Percentiles rank a stretch among this genome's conserved stretches.
Evolutionary conservation across 371 early-diverging fungal genomes (phyloP).

Genomic region (Apophysomyces ossiformis): DNA sequence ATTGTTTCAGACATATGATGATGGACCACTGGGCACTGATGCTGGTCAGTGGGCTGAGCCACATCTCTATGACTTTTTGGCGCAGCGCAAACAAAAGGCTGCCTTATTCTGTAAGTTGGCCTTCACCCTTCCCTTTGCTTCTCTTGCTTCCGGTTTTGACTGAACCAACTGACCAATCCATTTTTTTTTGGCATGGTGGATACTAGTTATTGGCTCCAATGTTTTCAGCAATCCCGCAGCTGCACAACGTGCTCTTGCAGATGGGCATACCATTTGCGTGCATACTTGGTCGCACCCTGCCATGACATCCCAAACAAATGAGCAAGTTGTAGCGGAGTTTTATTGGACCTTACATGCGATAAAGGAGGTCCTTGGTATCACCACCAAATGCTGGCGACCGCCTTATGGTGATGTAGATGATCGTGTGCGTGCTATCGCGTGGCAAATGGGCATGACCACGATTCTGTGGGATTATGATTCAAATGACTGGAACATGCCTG

Average conservation of each 20-base stretch:
- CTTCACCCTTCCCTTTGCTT: not conserved
- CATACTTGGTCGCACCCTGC: constrained; percentile 68
- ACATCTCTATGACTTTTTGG: constrained; percentile 33
- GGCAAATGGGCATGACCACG: constrained; percentile 54
- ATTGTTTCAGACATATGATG: constrained; percentile 25
- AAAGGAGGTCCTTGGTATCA: constrained; percentile 58
- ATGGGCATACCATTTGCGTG: constrained; percentile 52
- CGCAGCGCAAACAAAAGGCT: constrained; percentile 25
- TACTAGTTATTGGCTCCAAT: constrained; percentile 48
- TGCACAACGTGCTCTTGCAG: constrained; percentile 49
- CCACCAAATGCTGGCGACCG: constrained; percentile 60
- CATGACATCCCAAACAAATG: constrained; percentile 58
- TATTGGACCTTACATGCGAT: constrained; percentile 57
- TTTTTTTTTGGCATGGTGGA: too few species aligned
- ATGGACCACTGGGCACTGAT: constrained; percentile 25
- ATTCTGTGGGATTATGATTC: constrained; percentile 52
- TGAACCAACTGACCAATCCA: not conserved
- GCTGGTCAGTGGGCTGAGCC: constrained; percentile 31
- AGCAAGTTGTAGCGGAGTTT: constrained; percentile 61
- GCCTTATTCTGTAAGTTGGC: constrained; percentile 19
- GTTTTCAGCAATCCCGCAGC: constrained; percentile 49
- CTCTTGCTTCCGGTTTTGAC: not conserved
- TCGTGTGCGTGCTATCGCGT: constrained; percentile 59
- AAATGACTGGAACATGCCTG: constrained; percentile 54
- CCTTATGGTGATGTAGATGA: constrained; percentile 62